Percentiles rank a stretch among this genome's conserved stretches.
phyloP scores from a whole-genome alignment of 2,329 filamentous ascomycete genomes.

The Cladosporium sp. region DNA sequence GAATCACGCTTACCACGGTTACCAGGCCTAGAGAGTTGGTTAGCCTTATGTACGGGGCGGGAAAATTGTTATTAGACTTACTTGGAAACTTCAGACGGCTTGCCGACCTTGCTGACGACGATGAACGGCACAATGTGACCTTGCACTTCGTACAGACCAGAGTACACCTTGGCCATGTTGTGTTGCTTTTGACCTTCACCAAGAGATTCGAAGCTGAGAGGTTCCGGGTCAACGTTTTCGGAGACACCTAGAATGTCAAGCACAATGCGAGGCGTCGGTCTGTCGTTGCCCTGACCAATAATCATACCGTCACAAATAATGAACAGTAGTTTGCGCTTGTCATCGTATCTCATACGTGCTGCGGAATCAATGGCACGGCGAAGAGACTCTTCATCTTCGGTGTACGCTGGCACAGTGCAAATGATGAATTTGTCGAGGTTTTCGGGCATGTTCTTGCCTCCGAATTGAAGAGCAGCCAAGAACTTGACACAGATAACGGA shows the following conservation, averaged over 20 bases:
- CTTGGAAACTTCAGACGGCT: conserved; percentile 65
- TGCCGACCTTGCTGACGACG: conserved; percentile 93
- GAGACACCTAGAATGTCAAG: conserved; percentile 94
- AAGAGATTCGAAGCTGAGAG: conserved; percentile 91
- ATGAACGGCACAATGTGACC: conserved; percentile 97
- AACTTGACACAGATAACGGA: conserved; percentile 92
- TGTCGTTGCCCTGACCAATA: conserved; percentile 95
- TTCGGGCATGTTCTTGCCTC: conserved; percentile 84
- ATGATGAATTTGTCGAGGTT: conserved; percentile 98
- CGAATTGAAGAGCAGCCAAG: conserved; percentile 90
- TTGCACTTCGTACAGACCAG: conserved; percentile 93
- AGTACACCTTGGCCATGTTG: conserved; percentile 99
- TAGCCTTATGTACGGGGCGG: background rate
- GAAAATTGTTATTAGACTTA: conserved; percentile 32
- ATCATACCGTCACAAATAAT: conserved; percentile 99
- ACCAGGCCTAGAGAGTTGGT: conserved; percentile 55
- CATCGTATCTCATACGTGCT: conserved; percentile 92
- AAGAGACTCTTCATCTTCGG: conserved; percentile 95
- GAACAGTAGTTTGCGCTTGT: conserved; percentile 92
- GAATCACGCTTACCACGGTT: conserved; percentile 99
- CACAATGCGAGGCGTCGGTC: conserved; percentile 90
- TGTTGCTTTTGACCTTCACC: conserved; percentile 96
- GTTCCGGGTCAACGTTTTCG: conserved; percentile 89
- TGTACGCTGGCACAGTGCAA: conserved; percentile 95
- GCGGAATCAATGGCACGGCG: conserved; percentile 95